Evolutionary conservation across 768 basidiomycete species (phyloP).

Genomic region (Suillus bovinus): DNA sequence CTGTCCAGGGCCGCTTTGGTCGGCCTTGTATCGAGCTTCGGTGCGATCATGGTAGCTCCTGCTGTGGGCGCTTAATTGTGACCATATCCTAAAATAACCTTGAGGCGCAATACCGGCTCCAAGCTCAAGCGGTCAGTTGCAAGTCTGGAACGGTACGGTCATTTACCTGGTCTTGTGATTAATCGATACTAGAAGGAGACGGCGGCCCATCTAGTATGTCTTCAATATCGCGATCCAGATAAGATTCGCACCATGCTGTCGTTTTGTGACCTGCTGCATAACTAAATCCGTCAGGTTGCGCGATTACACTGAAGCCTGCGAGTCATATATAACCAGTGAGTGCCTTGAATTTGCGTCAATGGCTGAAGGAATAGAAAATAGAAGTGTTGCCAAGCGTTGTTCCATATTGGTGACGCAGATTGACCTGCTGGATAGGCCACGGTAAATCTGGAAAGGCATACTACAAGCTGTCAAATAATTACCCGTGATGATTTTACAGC

Average conservation of each 20-base stretch:
- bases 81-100: background rate
- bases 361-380: background rate
- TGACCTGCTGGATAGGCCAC: background rate
- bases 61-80: background rate
- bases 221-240: background rate
- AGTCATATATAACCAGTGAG: background rate
- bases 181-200: background rate
- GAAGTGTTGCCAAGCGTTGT: background rate
- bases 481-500: background rate
- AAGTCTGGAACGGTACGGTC: background rate
- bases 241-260: background rate
- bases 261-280: background rate
- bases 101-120: background rate
- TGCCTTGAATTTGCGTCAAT: background rate
- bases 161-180: background rate
- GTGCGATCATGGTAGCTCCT: slow-evolving; percentile 1
- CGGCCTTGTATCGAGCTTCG: background rate
- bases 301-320: background rate
- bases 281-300: background rate
- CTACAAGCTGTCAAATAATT: background rate
- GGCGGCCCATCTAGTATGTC: background rate
- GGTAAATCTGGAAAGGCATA: background rate
- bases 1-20: background rate
- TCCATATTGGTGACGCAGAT: background rate
- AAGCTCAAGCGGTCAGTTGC: background rate